Base-by-base conservation (phyloP, 176 grass and related monocot species). In the Raddia distichophylla region DNA sequence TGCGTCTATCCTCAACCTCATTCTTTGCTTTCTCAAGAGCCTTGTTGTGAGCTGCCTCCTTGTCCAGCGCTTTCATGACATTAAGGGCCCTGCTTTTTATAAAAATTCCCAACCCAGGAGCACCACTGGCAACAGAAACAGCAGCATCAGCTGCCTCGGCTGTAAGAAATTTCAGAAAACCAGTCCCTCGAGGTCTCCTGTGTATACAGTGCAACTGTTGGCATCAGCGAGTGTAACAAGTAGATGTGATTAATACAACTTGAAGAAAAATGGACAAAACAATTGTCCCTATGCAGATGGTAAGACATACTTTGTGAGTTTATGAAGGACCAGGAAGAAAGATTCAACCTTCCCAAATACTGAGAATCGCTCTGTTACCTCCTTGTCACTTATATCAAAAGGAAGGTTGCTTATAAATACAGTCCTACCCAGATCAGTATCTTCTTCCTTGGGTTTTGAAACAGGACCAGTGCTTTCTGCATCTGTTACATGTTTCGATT, bases 361-460 rank as follows among this genome's bases (percentile, higher is more conserved):
- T 73, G 93, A 88, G 69, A 98, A 98, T 71, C 91, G 88, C 63
- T 84, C 76, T 66, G 78, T 86, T 43, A 98, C 89, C 75, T 95
- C 96, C 84, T 95, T 86, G 59, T 73, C 86, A 8, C 69, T 89
- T 69, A 84, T 64, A 90, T 91, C 96, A 76, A 98, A 98, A 70
- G 96, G 93, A 87, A 98, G 93, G 66, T 98, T 98, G 89, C 86
- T 91, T 85, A 98, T 88, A 67, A 98, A 98, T 91, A 98, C 75
- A 35, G 92, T 98, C 72, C 81, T 90, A 86, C 88, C 90, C 79
- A 98, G 77, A 56, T 76, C 86, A 83, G 58, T 16, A 34, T 91
- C 90, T 83, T 78, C 85, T 86, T 80, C 81, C 70, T 84, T 89
- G 13, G 71, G 59, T 85, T 85, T 64, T 35, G 49, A 64, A 75